phyloP scores from a whole-genome alignment of 2,329 filamentous ascomycete species.

The Juglanconis sp. region DNA sequence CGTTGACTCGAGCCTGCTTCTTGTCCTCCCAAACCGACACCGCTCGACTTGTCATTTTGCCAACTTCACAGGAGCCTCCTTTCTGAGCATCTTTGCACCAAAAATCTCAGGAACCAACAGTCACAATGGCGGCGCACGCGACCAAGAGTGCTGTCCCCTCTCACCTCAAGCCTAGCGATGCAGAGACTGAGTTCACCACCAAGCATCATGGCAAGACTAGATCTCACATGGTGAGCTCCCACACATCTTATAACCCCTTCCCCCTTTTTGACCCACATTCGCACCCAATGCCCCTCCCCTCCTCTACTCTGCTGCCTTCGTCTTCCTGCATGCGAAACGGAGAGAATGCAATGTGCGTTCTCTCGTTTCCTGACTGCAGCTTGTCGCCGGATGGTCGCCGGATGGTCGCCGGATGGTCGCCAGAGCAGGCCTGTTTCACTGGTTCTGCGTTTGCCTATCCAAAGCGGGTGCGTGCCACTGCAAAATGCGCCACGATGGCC shows the following conservation, averaged over 20 bases:
- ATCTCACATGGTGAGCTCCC: conserved; percentile 73
- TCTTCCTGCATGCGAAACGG: background rate
- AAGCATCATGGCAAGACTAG: conserved; percentile 82
- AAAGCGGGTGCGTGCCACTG: background rate
- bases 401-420: background rate
- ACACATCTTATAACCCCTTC: background rate
- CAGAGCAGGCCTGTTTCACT: background rate
- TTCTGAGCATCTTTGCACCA: background rate
- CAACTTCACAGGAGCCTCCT: background rate
- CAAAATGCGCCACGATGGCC: background rate
- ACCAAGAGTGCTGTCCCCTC: conserved; percentile 75
- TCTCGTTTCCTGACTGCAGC: background rate
- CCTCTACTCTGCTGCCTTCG: no score
- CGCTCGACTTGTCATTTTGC: background rate
- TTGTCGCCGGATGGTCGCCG: background rate
- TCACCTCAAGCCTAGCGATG: conserved; percentile 69
- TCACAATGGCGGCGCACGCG: conserved; percentile 61
- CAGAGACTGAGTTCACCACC: conserved; percentile 48
- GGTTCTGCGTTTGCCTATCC: background rate
- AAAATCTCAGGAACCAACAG: conserved; percentile 2
- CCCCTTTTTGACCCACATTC: background rate
- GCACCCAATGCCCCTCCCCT: background rate
- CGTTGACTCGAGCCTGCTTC: background rate
- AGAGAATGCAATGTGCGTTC: background rate
- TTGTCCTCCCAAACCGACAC: background rate